phyloP scores from a whole-genome alignment of 176 grass and related monocot species.

The Chrysopogon serrulatus region DNA sequence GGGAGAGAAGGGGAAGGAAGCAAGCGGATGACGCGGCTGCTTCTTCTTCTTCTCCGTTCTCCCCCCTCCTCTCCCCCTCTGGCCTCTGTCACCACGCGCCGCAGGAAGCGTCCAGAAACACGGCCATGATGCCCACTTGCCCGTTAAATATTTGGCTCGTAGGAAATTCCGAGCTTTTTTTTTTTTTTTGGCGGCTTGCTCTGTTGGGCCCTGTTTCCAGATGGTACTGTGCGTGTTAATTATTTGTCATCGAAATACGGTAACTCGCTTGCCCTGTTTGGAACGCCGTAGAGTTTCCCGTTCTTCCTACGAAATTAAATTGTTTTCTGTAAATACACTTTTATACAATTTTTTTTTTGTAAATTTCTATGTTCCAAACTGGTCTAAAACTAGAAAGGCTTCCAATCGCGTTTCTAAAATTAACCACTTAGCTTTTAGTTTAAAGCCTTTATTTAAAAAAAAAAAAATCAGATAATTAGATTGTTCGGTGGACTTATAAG shows the following conservation, averaged over 20 bases:
- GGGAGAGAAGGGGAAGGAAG: not conserved
- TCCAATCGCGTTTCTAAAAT: too few species aligned
- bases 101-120: conserved; percentile 83
- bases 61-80: not conserved
- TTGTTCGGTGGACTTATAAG: too few species aligned
- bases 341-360: too few species aligned
- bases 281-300: too few species aligned
- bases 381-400: too few species aligned
- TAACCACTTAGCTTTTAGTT: too few species aligned
- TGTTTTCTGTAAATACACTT: too few species aligned
- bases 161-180: not conserved
- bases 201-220: not conserved
- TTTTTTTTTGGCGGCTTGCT: conserved; percentile 7
- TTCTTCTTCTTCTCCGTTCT: not conserved
- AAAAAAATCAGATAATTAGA: too few species aligned
- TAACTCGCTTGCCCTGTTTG: too few species aligned
- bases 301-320: too few species aligned
- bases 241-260: not conserved
- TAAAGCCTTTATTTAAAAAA: too few species aligned
- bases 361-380: too few species aligned
- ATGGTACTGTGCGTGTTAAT: not conserved
- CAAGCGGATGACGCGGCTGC: not conserved
- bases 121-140: conserved; percentile 38
- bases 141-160: conserved; percentile 21
- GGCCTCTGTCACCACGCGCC: conserved; percentile 24